These are phyloP conservation scores for Pseudogymnoascus sp. DNA, from an alignment of 2,329 filamentous ascomycete genomes.

Conservation along the genomic window DNA sequence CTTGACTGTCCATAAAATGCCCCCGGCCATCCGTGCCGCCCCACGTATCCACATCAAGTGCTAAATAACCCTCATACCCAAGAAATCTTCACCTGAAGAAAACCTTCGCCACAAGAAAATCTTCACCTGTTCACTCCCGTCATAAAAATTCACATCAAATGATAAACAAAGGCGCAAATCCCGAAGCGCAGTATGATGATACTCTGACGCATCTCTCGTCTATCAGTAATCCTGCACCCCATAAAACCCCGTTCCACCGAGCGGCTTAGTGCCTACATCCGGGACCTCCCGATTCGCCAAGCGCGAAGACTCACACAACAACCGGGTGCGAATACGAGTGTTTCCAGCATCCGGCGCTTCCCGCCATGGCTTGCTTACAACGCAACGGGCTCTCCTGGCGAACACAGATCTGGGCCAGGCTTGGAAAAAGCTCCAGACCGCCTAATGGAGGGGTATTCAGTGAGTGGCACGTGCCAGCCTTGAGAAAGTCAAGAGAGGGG, in stretches of 20 bases:
- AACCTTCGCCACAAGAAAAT: background rate
- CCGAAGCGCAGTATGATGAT: background rate
- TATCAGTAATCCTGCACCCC: background rate
- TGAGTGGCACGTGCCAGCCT: background rate
- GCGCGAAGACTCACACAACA: background rate
- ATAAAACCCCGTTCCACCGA: background rate
- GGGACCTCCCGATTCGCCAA: slow-evolving; percentile 2
- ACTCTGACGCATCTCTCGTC: background rate
- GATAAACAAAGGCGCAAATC: background rate
- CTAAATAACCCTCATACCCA: background rate
- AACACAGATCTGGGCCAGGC: background rate
- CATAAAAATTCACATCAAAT: background rate
- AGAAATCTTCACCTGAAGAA: background rate
- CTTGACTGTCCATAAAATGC: background rate
- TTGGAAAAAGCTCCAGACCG: background rate
- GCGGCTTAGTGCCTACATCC: background rate
- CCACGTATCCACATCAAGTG: background rate
- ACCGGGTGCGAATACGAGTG: background rate
- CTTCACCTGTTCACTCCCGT: background rate
- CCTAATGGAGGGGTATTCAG: slow-evolving; percentile 1
- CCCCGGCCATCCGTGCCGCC: background rate
- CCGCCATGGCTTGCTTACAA: background rate
- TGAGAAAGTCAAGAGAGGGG: background rate
- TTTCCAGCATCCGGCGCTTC: background rate
- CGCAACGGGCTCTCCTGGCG: background rate